Base-by-base conservation (phyloP, 2,329 filamentous ascomycete species). In the Leptodontidium sp. region DNA sequence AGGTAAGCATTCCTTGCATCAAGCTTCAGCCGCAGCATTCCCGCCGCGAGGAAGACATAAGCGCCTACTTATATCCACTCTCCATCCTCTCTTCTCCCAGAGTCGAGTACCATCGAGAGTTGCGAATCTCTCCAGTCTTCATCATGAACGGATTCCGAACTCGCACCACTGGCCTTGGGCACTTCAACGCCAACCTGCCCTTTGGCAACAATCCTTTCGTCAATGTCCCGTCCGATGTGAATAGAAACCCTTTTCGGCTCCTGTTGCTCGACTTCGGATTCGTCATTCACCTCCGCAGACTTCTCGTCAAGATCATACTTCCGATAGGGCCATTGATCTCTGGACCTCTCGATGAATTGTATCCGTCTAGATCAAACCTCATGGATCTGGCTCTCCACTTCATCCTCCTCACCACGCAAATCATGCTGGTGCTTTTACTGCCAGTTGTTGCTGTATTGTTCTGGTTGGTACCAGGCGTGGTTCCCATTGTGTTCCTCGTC, bases 261-360 rank as follows among this genome's bases (percentile, higher is more conserved):
- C 72, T 84, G 2, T 72, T 75, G 71, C 73, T 77, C 47, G 83
- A 84, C 70, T 70, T 84, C 43, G 58, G 73, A 24, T 78, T 82
- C 11, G 79, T 81, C 47, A 57, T 81, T 35, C 72, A 69, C 4
- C 75, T 78, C 55, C 69, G 77, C 21, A 75, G 72, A 66, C 75
- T 78, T 2, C 77, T 91, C 29, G 88, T 88, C 3, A 87, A 86
- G 77, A 81, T 92, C 47, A 66, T 92, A 21, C 81, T 85, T 73
- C 91, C 91, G 0, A 52, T 90, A 4, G 78, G 76, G 14, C 85
- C 88, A 1, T 81, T 81, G 64, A 82, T 82, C 50, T 87, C 86
- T 1, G 85, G 82, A n/a, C 74, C 83, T 61, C 80, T 91, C 53
- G 88, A 90, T 73, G 92, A 94, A 80, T 80, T 93, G 21, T 86